These are phyloP conservation scores for Boletellus ananas DNA, from an alignment of 768 basidiomycete species.

Conservation along the genomic window DNA sequence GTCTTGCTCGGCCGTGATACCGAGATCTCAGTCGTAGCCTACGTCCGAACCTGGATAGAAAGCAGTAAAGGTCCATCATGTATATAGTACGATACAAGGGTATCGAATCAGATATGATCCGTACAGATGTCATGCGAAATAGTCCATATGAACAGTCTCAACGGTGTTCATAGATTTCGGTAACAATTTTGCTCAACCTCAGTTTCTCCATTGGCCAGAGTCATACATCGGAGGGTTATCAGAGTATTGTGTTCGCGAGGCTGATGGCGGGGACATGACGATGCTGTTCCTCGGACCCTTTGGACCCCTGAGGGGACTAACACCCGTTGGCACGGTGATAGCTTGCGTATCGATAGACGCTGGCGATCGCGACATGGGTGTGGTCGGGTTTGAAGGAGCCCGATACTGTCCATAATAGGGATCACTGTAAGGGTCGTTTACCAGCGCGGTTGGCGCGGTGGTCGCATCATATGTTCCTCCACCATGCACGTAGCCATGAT, in stretches of 20 bases:
- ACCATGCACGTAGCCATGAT: slow-evolving; percentile 55
- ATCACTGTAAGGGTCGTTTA: slow-evolving; percentile 26
- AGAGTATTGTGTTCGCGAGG: slow-evolving; percentile 26
- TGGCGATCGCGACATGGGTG: slow-evolving; percentile 35
- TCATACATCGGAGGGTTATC: slow-evolving; percentile 72
- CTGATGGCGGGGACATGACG: slow-evolving; percentile 22
- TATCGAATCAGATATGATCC: slow-evolving; percentile 14
- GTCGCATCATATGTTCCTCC: slow-evolving; percentile 54
- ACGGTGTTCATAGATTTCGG: not conserved
- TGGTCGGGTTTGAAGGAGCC: slow-evolving; percentile 14
- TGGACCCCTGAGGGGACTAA: slow-evolving; percentile 45
- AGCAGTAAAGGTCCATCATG: not conserved
- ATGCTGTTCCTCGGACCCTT: slow-evolving; percentile 31
- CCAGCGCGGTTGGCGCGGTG: slow-evolving; percentile 40
- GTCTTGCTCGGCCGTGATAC: too few relatives aligned
- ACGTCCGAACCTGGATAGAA: not conserved
- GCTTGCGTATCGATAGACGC: slow-evolving; percentile 39
- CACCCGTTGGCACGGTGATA: slow-evolving; percentile 20
- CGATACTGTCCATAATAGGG: slow-evolving; percentile 29
- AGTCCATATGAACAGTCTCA: slow-evolving; percentile 15
- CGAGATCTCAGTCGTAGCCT: too few relatives aligned
- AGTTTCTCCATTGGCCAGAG: slow-evolving; percentile 54
- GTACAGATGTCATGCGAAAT: slow-evolving; percentile 12
- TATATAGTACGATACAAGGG: slow-evolving; percentile 19
- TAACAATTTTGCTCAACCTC: slow-evolving; percentile 12